Base-by-base conservation (phyloP, 768 basidiomycete species). In the Dacryopinax primogenitus region DNA sequence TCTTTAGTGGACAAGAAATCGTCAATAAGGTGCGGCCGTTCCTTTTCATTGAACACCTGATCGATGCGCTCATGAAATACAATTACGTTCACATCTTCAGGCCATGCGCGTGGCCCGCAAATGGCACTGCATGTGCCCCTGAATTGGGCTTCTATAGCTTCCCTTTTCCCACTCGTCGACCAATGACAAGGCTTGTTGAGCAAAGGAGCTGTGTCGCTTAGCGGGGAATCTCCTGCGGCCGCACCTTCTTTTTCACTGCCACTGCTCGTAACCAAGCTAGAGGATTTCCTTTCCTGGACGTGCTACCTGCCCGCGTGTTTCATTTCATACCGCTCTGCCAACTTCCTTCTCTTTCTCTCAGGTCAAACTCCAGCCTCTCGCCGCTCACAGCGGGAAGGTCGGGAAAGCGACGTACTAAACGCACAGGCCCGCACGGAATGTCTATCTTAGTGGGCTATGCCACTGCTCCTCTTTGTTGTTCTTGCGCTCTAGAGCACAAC, bases 231-330 rank as follows among this genome's bases (percentile, higher is more conserved):
- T 23, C 26, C 51, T 28, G 51, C 51, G 51, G 51, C 51, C 51
- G 51, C 51, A 58, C 21, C 51, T 21, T 58, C 21, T 30, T 6
- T 4, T 58, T 58, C 51, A 58, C 30, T 32, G 51, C 51, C 51
- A 58, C 51, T 28, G 11, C 4, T 58, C 26, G 3, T 39, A n/a
- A n/a, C n/a, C 4, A 44, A 15, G 41, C 41, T 44, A 44, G 23
- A 15, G 41, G 41, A 30, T 58, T 58, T 30, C 51, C 51, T 58
- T 58, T 58, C 51, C 51, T 58, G 51, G 51, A 23, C 51, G 30
- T 9, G n/a, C n/a, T n/a, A n/a, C 51, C 26, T 58, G 26, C 51
- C 30, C 51, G 26, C 30, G 30, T 47, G 7, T 12, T 7, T 47
- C 9, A 47, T 23, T 21, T 47, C 45, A 23, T 7, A 7, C 45